Conservation (phyloP, 2,329 filamentous ascomycete species). For the Grosmannia huntii region DNA sequence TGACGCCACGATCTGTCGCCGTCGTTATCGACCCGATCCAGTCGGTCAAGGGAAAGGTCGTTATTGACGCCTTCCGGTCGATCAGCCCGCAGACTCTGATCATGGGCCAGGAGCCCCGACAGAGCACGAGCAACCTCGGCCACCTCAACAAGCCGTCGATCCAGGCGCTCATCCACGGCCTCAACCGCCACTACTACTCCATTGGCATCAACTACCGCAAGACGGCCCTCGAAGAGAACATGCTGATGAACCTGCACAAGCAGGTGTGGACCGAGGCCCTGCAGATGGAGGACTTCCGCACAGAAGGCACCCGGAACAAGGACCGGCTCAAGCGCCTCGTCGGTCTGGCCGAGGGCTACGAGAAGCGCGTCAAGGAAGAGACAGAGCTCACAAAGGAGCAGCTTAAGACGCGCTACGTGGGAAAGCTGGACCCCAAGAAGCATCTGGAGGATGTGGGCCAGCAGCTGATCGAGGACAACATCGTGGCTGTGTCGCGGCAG, state of each 20-base stretch:
- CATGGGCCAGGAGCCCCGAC: slow-evolving; percentile 93
- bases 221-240: slow-evolving; percentile 95
- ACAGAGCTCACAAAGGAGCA: slow-evolving; percentile 95
- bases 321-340: slow-evolving; percentile 82
- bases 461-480: slow-evolving; percentile 97
- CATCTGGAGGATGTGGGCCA: slow-evolving; percentile 95
- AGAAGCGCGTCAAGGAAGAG: slow-evolving; percentile 98
- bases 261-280: slow-evolving; percentile 98
- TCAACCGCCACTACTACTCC: slow-evolving; percentile 98
- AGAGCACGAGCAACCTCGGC: slow-evolving; percentile 94
- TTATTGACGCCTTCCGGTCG: slow-evolving; percentile 96
- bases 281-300: slow-evolving; percentile 90
- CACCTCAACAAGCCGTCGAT: slow-evolving; percentile 99
- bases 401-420: slow-evolving; percentile 95
- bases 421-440: slow-evolving; percentile 98
- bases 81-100: slow-evolving; percentile 97
- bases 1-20: slow-evolving; percentile 90
- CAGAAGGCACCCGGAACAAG: slow-evolving; percentile 74
- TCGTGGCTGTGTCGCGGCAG: slow-evolving; percentile 92
- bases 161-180: slow-evolving; percentile 92
- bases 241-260: slow-evolving; percentile 99
- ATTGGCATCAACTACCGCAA: slow-evolving; percentile 98
- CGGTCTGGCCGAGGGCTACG: slow-evolving; percentile 83
- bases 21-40: slow-evolving; percentile 98
- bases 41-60: slow-evolving; percentile 98